Evolutionary conservation across 2,329 filamentous ascomycete species (phyloP), one percentile per base, ranked within the genome.

Genomic region (Sporothrix curviconia): DNA sequence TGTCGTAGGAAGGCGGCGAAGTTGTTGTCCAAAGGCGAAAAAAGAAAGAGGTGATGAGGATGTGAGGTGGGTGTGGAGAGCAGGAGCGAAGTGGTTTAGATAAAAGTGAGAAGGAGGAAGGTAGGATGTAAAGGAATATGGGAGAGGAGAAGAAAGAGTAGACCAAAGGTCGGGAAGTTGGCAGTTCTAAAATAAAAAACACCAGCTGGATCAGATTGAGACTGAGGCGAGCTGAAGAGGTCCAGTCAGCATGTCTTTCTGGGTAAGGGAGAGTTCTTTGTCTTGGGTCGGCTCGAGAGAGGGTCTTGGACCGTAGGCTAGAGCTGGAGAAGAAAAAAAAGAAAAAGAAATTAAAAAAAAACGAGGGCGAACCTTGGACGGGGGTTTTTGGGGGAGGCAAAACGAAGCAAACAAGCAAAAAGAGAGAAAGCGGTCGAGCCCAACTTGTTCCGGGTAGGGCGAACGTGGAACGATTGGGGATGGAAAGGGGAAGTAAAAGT

Each of bases 171-270:
- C n/a, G n/a, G n/a, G n/a, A n/a, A n/a, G n/a, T n/a, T n/a, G n/a
- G n/a, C n/a, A n/a, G n/a, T n/a, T n/a, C n/a, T n/a, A n/a, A n/a
- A n/a, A n/a, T n/a, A n/a, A n/a, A n/a, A n/a, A n/a, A n/a, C n/a
- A n/a, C n/a, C n/a, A n/a, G n/a, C n/a, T n/a, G n/a, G n/a, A n/a
- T n/a, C n/a, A n/a, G n/a, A n/a, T n/a, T n/a, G n/a, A n/a, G n/a
- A n/a, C n/a, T n/a, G n/a, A n/a, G n/a, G n/a, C n/a, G n/a, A n/a
- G n/a, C n/a, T n/a, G n/a, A n/a, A n/a, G n/a, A n/a, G n/a, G 30
- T 34, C 36, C 39, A 36, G 52, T 44, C 39, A 55, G 52, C 52
- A 36, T 25, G 24, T 53, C 37, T 42, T 37, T 42, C 25, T 42
- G 17, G 3, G 36, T n/a, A 32, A 25, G 24, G 46, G 17, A 37